Base-by-base conservation (phyloP, 306 rosid genomes). In the Trichosanthes truncata region DNA sequence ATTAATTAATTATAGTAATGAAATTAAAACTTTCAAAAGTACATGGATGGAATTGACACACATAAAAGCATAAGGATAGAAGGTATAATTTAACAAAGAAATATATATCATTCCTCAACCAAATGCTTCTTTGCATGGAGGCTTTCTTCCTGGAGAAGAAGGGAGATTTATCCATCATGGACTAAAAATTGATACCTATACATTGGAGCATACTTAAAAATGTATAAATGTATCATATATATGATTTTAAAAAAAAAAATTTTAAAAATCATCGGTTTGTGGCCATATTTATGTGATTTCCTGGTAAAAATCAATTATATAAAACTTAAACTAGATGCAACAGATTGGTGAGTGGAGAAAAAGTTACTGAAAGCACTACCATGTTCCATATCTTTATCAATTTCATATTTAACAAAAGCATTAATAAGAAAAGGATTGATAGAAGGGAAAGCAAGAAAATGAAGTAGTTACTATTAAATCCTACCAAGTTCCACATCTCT, bases 401-500 rank as follows among this genome's bases (percentile, higher is more conserved):
- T 55, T 53, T 35, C 2, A 13, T 35, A 62, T 29, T 57, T 23
- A 71, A 71, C 41, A 45, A 62, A 61, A 18, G 41, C 29, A 31
- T 35, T 48, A 13, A 65, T 7, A 63, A 78, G 29, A 78, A 23
- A 56, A 7, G 49, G 48, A 75, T 33, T 17, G 9, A 41, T 43
- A 45, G 73, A 31, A 9, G 11, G 45, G 80, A 14, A 41, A 60
- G 56, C 73, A 26, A 63, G 62, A 61, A 46, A 63, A 62, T 49
- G 43, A 63, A 45, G 23, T 25, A 65, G 56, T 60, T 20, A 76
- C 59, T 46, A 74, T 31, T 74, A 49, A 81, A 67, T 81, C 97
- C 79, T 89, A 95, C 99, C 97, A 74, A 95, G 97, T 78, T 96
- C 98, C 5, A 86, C 85, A 78, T 96, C 99, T 80, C 98, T 89